Evolutionary conservation across 441 rosid species (phyloP).

Genomic region (Populus hybrid): DNA sequence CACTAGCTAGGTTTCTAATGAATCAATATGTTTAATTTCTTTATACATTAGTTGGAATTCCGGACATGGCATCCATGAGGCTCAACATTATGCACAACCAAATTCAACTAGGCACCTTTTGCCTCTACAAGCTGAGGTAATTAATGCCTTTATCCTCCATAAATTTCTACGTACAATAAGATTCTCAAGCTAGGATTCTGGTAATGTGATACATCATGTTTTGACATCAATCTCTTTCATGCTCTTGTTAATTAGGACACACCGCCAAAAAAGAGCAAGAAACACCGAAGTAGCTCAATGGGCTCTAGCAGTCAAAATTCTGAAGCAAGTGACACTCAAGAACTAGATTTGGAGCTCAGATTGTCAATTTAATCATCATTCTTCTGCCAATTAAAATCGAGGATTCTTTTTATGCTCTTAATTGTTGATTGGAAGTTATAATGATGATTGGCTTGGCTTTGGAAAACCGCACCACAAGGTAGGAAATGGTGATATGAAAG

Average conservation of each 20-base stretch:
- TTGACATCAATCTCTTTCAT: background rate
- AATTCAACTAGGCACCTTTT: conserved; percentile 57
- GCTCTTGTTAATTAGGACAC: conserved; percentile 35
- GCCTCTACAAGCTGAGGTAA: conserved; percentile 53
- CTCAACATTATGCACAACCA: conserved; percentile 55
- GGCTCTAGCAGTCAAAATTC: conserved; percentile 69
- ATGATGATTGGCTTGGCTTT: background rate
- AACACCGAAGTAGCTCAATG: conserved; percentile 47
- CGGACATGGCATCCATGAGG: conserved; percentile 43
- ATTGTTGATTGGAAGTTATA: background rate
- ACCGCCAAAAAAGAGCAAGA: conserved; percentile 38
- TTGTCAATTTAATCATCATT: conserved; percentile 35
- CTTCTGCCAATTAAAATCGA: background rate
- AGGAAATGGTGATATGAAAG: conserved; percentile 6
- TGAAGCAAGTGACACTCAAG: conserved; percentile 70
- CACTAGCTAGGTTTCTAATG: background rate
- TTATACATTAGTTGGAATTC: conserved; percentile 57
- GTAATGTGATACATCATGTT: background rate
- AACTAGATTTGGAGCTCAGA: conserved; percentile 88
- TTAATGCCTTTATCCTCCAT: background rate
- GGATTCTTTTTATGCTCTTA: background rate
- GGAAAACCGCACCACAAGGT: background rate
- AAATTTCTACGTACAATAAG: background rate
- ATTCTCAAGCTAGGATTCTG: background rate
- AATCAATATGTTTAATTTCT: conserved; percentile 9